These are phyloP conservation scores for Trichosanthes truncata DNA, from an alignment of 306 rosid species.

Conservation along the genomic window DNA sequence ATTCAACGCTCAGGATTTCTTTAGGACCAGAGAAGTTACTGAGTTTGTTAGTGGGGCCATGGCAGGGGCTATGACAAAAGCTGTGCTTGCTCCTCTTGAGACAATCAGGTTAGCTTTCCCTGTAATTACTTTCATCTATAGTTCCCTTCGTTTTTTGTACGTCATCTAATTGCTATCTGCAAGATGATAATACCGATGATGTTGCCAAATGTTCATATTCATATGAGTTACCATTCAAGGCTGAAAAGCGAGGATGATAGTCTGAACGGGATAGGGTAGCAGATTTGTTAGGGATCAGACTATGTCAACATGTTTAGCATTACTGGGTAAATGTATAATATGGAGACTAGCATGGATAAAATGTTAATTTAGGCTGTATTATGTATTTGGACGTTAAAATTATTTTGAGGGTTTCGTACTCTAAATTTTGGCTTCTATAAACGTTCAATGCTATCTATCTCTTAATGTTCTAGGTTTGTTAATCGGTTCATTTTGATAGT, in stretches of 20 bases:
- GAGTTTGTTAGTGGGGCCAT: conserved; percentile 89
- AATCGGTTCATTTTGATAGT: neutral
- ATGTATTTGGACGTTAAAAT: neutral
- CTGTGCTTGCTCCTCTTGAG: conserved; percentile 96
- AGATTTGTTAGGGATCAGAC: neutral
- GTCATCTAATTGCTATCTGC: neutral
- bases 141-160: neutral
- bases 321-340: neutral
- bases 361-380: neutral
- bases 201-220: neutral
- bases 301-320: neutral
- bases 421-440: neutral
- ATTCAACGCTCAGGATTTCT: conserved; percentile 39
- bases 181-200: neutral
- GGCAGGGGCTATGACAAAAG: conserved; percentile 98
- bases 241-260: neutral
- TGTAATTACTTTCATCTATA: neutral
- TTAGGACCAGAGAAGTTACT: conserved; percentile 60
- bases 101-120: conserved; percentile 62
- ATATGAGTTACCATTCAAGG: neutral
- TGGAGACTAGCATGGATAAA: neutral
- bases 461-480: neutral
- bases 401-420: neutral
- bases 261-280: neutral
- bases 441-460: neutral